A percentile compares a stretch with the other conserved stretches of the same genome.
Evolutionary conservation across 768 basidiomycete species (phyloP).

Genomic region (Tulasnella sp.): DNA sequence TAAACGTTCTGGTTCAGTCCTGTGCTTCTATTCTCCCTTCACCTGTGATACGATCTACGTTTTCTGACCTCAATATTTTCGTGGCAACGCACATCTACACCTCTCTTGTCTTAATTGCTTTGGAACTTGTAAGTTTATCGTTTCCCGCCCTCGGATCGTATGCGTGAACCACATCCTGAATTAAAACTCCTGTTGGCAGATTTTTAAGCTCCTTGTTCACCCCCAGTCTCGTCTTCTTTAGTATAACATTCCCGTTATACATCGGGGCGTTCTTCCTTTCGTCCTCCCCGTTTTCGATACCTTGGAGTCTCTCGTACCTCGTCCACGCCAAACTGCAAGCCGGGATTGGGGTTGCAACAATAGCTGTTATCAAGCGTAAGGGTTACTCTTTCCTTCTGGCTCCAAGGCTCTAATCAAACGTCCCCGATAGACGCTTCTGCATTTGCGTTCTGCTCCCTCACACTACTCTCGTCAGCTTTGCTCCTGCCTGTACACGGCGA

Average conservation of each 20-base stretch:
- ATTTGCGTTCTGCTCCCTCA: not conserved
- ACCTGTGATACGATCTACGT: not conserved
- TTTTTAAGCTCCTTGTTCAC: not conserved
- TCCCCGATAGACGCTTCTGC: not conserved
- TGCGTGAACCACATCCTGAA: not conserved
- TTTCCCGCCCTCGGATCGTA: no score
- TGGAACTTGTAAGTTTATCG: not conserved
- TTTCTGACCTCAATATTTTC: not conserved
- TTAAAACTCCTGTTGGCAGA: not conserved
- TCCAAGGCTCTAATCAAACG: not conserved
- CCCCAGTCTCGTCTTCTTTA: not conserved
- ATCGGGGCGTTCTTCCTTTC: not conserved
- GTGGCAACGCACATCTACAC: not conserved
- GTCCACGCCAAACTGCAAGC: not conserved
- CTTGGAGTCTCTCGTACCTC: slow-evolving; percentile 1
- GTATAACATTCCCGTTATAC: not conserved
- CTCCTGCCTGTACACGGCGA: not conserved
- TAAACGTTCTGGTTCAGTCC: not conserved
- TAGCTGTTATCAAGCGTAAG: slow-evolving; percentile 15
- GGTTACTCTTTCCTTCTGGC: not conserved
- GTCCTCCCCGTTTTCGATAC: not conserved
- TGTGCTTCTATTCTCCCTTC: not conserved
- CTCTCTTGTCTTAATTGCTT: not conserved
- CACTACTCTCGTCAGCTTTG: not conserved
- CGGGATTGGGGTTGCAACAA: not conserved